A percentile compares a stretch with the other conserved stretches of the same genome.
phyloP scores from a whole-genome alignment of 1,284 basidiomycete species.

The Vanrija sp. region DNA sequence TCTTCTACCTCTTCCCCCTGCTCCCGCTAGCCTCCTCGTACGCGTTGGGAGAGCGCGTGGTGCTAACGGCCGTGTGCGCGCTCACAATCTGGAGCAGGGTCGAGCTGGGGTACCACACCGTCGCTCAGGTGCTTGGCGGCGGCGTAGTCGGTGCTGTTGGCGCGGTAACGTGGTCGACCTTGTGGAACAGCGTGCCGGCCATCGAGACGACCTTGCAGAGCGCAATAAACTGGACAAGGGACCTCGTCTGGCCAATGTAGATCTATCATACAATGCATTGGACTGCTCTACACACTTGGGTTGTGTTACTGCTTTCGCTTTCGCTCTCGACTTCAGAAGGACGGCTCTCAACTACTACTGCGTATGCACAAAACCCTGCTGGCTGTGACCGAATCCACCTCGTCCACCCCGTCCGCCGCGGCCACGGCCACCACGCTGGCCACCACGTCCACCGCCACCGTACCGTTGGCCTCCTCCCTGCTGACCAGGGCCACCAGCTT shows the following conservation, averaged over 20 bases:
- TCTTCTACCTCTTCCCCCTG: slow-evolving; percentile 61
- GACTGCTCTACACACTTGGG: too few species aligned
- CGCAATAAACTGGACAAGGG: neutral
- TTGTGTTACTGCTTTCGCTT: too few species aligned
- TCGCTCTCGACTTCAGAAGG: too few species aligned
- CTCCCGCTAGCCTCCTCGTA: slow-evolving; percentile 56
- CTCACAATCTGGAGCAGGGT: slow-evolving; percentile 66
- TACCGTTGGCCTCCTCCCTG: slow-evolving; percentile 6
- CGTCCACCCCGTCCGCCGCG: slow-evolving; percentile 9
- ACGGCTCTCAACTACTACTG: too few species aligned
- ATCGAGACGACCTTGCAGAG: neutral
- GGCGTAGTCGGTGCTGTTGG: slow-evolving; percentile 58
- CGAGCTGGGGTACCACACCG: slow-evolving; percentile 77
- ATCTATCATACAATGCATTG: too few species aligned
- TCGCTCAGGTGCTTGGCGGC: slow-evolving; percentile 68
- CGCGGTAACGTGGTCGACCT: slow-evolving; percentile 55
- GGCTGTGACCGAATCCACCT: slow-evolving; percentile 11
- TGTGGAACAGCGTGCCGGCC: slow-evolving; percentile 28
- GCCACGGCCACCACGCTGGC: slow-evolving; percentile 16
- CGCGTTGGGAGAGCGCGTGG: slow-evolving; percentile 51
- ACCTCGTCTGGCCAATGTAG: neutral
- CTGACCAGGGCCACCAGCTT: slow-evolving; percentile 29
- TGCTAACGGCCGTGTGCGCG: slow-evolving; percentile 8
- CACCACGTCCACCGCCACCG: slow-evolving; percentile 8
- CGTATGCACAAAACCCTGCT: neutral